A percentile compares a stretch with the other conserved stretches of the same genome.
phyloP scores from a whole-genome alignment of 805 yeast genomes.

The Danielozyma ontarioensis region DNA sequence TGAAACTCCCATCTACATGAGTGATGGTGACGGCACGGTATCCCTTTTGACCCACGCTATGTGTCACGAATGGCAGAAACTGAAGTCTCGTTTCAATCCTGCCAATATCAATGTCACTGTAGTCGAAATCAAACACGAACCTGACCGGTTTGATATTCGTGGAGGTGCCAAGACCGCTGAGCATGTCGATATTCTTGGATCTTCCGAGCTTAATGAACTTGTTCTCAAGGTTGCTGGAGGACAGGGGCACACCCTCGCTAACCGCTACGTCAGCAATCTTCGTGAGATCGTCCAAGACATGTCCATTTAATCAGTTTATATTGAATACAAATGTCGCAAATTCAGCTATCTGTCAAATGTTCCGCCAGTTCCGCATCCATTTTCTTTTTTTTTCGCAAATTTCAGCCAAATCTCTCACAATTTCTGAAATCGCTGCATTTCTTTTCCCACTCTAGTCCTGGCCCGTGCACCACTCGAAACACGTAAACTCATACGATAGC shows the following conservation, averaged over 20 bases:
- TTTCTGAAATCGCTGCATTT: too few species aligned
- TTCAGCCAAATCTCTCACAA: too few species aligned
- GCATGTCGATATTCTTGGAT: conserved; percentile 93
- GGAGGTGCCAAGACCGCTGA: conserved; percentile 98
- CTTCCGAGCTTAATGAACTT: conserved; percentile 87
- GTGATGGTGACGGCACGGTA: conserved; percentile 97
- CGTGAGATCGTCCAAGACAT: conserved; percentile 56
- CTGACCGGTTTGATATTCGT: conserved; percentile 87
- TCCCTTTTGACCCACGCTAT: conserved; percentile 81
- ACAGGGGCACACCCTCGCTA: conserved; percentile 59
- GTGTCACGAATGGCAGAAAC: conserved; percentile 85
- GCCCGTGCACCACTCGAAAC: neutral
- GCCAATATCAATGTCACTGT: conserved; percentile 66
- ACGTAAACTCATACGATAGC: neutral
- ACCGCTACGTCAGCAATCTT: conserved; percentile 54
- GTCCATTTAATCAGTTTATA: conserved; percentile 39
- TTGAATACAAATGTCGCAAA: neutral
- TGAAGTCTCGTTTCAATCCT: conserved; percentile 70
- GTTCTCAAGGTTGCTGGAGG: conserved; percentile 82
- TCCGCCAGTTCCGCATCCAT: too few species aligned
- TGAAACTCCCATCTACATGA: conserved; percentile 62
- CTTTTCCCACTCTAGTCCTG: too few species aligned
- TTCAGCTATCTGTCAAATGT: too few species aligned
- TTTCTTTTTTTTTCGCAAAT: too few species aligned
- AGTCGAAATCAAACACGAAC: conserved; percentile 91